These are phyloP conservation scores for Cenchrus fungigraminus DNA, from an alignment of 176 grass and related monocot genomes.

Conservation along the genomic window DNA sequence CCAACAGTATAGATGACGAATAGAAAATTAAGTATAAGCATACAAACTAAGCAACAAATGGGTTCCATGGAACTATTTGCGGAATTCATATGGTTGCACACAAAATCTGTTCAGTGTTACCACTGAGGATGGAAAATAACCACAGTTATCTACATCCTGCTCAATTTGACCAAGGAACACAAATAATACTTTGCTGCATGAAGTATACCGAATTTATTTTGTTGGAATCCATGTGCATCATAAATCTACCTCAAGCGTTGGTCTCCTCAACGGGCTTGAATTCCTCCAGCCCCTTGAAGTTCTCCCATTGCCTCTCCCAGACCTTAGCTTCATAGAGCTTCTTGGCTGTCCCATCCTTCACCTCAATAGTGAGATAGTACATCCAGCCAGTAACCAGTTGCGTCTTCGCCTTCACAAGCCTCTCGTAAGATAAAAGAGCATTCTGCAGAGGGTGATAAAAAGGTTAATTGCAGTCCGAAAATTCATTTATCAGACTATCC, in stretches of 20 bases:
- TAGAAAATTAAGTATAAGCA: background rate
- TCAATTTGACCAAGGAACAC: too few species aligned
- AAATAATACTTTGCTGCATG: too few species aligned
- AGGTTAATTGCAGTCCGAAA: background rate
- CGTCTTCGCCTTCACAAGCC: constrained; percentile 59
- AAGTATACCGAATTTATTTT: too few species aligned
- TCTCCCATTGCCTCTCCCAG: constrained; percentile 66
- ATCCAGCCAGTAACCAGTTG: constrained; percentile 70
- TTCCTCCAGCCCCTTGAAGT: constrained; percentile 72
- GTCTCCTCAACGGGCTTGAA: constrained; percentile 16
- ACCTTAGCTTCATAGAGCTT: constrained; percentile 81
- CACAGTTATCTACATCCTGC: too few species aligned
- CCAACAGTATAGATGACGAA: background rate
- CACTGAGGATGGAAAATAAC: too few species aligned
- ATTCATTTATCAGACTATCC: background rate
- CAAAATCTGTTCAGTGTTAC: too few species aligned
- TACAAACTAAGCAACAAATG: background rate
- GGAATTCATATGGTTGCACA: background rate
- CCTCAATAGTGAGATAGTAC: constrained; percentile 67
- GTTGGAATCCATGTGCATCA: too few species aligned
- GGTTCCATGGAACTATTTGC: background rate
- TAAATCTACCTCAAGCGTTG: too few species aligned
- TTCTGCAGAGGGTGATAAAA: constrained; percentile 43
- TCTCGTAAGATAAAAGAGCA: constrained; percentile 52
- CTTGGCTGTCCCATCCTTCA: constrained; percentile 49